Base-by-base conservation (phyloP, 176 grass and related monocot genomes). In the Cymbopogon citratus region DNA sequence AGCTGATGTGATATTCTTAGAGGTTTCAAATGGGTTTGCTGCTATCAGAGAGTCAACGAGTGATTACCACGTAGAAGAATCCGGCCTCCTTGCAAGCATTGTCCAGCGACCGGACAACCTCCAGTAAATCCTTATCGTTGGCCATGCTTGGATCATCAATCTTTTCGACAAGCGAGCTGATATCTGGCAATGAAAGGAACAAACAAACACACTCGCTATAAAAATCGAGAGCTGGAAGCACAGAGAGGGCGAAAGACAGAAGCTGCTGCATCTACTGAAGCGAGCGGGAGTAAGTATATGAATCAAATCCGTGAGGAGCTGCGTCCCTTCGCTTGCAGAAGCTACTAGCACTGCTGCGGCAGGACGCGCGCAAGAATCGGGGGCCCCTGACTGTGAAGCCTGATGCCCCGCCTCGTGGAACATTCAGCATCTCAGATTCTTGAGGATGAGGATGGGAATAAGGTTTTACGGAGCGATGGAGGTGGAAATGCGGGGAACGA, bases 1-100 rank as follows among this genome's bases (percentile, higher is more conserved):
- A n/a, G n/a, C n/a, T n/a, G n/a, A n/a, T n/a, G n/a, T n/a, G n/a
- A n/a, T n/a, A n/a, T n/a, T n/a, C 31, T 33, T 33, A 33, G 31
- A 33, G 31, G 31, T 33, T 33, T 33, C 31, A 33, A 33, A 3
- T 33, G 31, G 31, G 31, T 33, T 33, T 33, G n/a, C n/a, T n/a
- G n/a, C n/a, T n/a, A n/a, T n/a, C n/a, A n/a, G 2, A 33, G 31
- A 33, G 31, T 33, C 3, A 33, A 44, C 7, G 9, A 7, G 41
- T 44, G 45, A 3, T 85, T 97, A 98, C 95, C 95, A 98, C 95
- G 89, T 98, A 98, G 65, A 98, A 94, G 81, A 98, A 98, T 29
- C 95, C 95, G 29, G 88, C 84, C 5, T 87, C 81, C 83, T 83
- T 97, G 29, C 95, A 94, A 66, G 92, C 88, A 6, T 92, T 13